phyloP scores from a whole-genome alignment of 495 filamentous ascomycete genomes.

The Lasiosphaeria hispida region DNA sequence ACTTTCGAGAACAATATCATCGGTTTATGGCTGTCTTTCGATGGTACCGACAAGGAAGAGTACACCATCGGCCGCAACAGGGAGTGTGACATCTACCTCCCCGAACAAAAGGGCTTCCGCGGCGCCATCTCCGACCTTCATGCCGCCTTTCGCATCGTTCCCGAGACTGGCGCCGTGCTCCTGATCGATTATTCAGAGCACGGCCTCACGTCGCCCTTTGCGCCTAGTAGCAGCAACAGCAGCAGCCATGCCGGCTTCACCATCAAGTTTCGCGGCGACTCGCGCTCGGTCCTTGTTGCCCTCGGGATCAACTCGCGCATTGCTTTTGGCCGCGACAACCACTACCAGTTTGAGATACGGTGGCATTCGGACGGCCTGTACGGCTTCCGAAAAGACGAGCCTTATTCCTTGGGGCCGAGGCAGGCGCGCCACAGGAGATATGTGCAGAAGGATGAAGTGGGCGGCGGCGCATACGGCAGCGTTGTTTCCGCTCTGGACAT shows the following conservation, averaged over 20 bases:
- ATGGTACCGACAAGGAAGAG: constrained; percentile 5
- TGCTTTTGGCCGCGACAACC: constrained; percentile 26
- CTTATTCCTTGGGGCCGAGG: constrained; percentile 27
- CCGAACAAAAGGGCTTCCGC: constrained; percentile 14
- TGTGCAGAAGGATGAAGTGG: constrained; percentile 22
- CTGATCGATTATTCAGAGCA: constrained; percentile 26
- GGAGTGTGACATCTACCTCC: constrained; percentile 28
- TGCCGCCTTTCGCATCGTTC: constrained; percentile 28
- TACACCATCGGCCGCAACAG: constrained; percentile 22
- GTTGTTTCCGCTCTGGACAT: constrained; percentile 30
- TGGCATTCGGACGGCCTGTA: constrained; percentile 27
- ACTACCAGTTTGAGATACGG: constrained; percentile 31
- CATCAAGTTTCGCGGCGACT: constrained; percentile 20
- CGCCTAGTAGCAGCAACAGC: constrained; percentile 3
- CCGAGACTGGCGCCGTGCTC: constrained; percentile 29
- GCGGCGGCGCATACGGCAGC: constrained; percentile 31
- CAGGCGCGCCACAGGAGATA: constrained; percentile 22
- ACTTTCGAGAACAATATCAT: constrained; percentile 13
- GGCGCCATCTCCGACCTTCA: constrained; percentile 24
- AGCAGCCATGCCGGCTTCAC: constrained; percentile 13
- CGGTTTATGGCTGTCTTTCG: constrained; percentile 29
- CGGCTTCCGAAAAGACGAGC: constrained; percentile 18
- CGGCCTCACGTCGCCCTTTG: constrained; percentile 22
- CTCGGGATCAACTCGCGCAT: constrained; percentile 29
- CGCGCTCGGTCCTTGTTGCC: constrained; percentile 31